Base-by-base conservation (phyloP, 805 yeast genomes). In the Naumovozyma castellii region DNA sequence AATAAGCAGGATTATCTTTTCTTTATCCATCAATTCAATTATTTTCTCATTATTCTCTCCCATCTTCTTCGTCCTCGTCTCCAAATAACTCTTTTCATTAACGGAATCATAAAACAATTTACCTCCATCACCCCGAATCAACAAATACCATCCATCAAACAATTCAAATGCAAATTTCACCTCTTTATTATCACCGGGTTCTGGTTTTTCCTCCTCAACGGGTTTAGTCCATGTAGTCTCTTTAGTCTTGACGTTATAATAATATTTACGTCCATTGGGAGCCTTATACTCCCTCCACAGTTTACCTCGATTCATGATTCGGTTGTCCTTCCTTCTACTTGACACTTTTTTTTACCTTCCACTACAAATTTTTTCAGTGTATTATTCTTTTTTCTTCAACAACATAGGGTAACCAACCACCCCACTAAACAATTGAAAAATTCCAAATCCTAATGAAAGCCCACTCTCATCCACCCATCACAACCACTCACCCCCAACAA, bases 221-320 rank as follows among this genome's bases (percentile, higher is more conserved):
- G 74, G 72, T 19, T 54, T 57, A 4, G 51, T 56, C 54, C 68
- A 66, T 4, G 69, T 65, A 6, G 71, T 64, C 39, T 55, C 50
- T 30, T 65, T 58, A 2, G 70, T 64, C 32, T 42, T 37, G 6
- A 51, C 41, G 43, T 69, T 66, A 48, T 64, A 66, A 43, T 66
- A 68, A 40, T 66, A 69, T 36, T 48, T 54, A 34, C 41, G 39
- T 19, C 65, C 65, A 43, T 62, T 54, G 1, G 71, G 71, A 4
- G 70, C 66, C 8, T 42, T 44, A 41, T 61, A 68, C 35, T 53
- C 59, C 16, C 56, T 57, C 72, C 72, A 67, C 10, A 60, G 49
- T 13, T 50, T 19, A 18, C 3, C 20, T 6, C 19, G 22, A 35
- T 19, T 16, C 18, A n/a, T n/a, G n/a, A n/a, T n/a, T n/a, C n/a